Evolutionary conservation across 164 flowering plant genomes (phyloP), one percentile per base, ranked within the genome.

Genomic region (Annona cherimola): DNA sequence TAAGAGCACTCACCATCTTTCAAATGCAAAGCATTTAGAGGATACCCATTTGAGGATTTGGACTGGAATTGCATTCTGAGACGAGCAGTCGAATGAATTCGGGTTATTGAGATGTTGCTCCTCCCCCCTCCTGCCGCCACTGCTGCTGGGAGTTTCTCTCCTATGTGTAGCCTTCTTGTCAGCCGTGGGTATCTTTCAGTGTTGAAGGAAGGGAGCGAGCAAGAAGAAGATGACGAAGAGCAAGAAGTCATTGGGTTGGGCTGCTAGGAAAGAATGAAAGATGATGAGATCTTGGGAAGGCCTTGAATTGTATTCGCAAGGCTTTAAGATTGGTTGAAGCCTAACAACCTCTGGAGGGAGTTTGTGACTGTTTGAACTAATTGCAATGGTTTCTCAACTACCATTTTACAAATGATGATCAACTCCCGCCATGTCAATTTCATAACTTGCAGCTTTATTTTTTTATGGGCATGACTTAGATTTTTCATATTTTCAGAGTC

Each of bases 31-130:
- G 84, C 85, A 77, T 86, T 85, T 42, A 79, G 71, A 4, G 90
- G 83, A 60, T 77, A 76, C 84, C 93, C 94, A 88, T 87, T 90
- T 60, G 93, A 81, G 79, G 86, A 86, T 61, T 86, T 83, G 72
- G 84, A 81, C 70, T 76, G 77, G 69, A 86, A 79, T n/a, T 75
- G 81, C 69, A 65, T 86, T 65, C 76, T 79, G 0, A 45, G 67
- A 41, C 44, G 78, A 60, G 63, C 63, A 74, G 61, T 81, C 19
- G 80, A 63, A 60, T 68, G 73, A 74, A 73, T 70, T 43, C 43
- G 78, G 71, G 78, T 68, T 1, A 76, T 68, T 83, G 82, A 81
- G 77, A 76, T 63, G 60, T 61, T 59, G 62, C 70, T 72, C 42
- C 55, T 70, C 61, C 76, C 79, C 68, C 59, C 1, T 26, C 35